Conservation (phyloP, 1,139 yeast genomes). For the Suhomyces anneliseae region DNA sequence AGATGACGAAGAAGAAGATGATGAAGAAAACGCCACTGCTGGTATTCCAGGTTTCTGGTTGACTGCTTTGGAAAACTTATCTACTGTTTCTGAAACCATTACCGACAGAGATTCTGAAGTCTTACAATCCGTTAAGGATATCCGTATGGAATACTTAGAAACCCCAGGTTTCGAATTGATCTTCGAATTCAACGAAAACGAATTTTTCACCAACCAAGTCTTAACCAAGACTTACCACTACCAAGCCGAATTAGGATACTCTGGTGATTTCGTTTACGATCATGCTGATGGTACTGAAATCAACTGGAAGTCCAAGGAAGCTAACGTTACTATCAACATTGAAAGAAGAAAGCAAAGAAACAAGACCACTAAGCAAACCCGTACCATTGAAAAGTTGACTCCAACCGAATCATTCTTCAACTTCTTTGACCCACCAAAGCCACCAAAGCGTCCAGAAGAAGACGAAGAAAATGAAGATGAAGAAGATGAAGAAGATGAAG, state of each 20-base stretch:
- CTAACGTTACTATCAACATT: slow-evolving; percentile 79
- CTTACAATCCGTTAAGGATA: slow-evolving; percentile 63
- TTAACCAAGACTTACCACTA: slow-evolving; percentile 88
- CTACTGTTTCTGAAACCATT: slow-evolving; percentile 79
- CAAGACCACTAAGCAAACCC: slow-evolving; percentile 94
- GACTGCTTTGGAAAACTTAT: slow-evolving; percentile 87
- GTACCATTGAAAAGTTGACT: slow-evolving; percentile 91
- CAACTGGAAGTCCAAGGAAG: slow-evolving; percentile 79
- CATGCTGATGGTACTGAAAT: slow-evolving; percentile 92
- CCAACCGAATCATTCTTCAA: slow-evolving; percentile 94
- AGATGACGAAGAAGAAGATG: slow-evolving; percentile 40
- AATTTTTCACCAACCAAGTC: slow-evolving; percentile 69
- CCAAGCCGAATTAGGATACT: slow-evolving; percentile 90
- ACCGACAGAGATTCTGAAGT: slow-evolving; percentile 91
- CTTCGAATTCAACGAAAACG: slow-evolving; percentile 78
- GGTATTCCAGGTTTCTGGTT: slow-evolving; percentile 98
- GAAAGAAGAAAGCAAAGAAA: slow-evolving; percentile 98
- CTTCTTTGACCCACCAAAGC: slow-evolving; percentile 91
- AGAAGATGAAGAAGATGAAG: slow-evolving; percentile 53
- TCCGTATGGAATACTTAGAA: slow-evolving; percentile 78
- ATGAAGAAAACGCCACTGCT: slow-evolving; percentile 42
- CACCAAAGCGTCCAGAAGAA: slow-evolving; percentile 53
- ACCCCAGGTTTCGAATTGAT: slow-evolving; percentile 89
- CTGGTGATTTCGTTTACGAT: slow-evolving; percentile 95
- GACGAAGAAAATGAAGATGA: slow-evolving; percentile 38